phyloP scores from a whole-genome alignment of 768 basidiomycete genomes.

The Tylopilus vinaceipallidus region DNA sequence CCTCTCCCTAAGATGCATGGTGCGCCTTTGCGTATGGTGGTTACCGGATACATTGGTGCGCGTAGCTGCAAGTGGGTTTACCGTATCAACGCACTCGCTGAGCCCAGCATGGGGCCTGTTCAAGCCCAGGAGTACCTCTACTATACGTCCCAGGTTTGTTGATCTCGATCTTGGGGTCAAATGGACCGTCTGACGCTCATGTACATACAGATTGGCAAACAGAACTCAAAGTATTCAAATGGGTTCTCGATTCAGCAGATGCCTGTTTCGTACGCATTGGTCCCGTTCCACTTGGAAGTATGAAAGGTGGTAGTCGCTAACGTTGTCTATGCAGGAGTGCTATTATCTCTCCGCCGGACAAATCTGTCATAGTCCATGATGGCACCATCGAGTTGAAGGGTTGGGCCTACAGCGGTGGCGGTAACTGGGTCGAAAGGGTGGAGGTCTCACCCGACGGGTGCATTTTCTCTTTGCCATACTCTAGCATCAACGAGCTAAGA shows the following conservation, averaged over 20 bases:
- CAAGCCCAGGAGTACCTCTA: slow-evolving; percentile 54
- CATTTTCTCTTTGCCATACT: background rate
- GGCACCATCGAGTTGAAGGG: slow-evolving; percentile 44
- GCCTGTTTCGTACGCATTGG: slow-evolving; percentile 50
- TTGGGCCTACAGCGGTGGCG: slow-evolving; percentile 46
- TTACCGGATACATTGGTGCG: slow-evolving; percentile 55
- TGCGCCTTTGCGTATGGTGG: slow-evolving; percentile 47
- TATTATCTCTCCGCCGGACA: slow-evolving; percentile 29
- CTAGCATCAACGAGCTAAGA: background rate
- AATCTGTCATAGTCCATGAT: slow-evolving; percentile 46
- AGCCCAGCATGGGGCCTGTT: slow-evolving; percentile 50
- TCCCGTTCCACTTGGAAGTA: background rate
- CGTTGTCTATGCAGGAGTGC: slow-evolving; percentile 7
- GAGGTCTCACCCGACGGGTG: slow-evolving; percentile 40
- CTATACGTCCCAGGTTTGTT: slow-evolving; percentile 47
- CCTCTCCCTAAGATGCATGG: slow-evolving; percentile 49
- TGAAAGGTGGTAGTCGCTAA: background rate
- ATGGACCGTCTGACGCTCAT: background rate
- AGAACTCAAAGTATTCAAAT: slow-evolving; percentile 50
- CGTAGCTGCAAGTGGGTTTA: slow-evolving; percentile 55
- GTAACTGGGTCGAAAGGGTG: slow-evolving; percentile 57
- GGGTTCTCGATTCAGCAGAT: slow-evolving; percentile 58
- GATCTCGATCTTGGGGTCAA: background rate
- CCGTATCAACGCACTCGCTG: slow-evolving; percentile 47
- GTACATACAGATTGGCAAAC: slow-evolving; percentile 35